phyloP scores from a whole-genome alignment of 345 rosid species.

The Salix exigua region DNA sequence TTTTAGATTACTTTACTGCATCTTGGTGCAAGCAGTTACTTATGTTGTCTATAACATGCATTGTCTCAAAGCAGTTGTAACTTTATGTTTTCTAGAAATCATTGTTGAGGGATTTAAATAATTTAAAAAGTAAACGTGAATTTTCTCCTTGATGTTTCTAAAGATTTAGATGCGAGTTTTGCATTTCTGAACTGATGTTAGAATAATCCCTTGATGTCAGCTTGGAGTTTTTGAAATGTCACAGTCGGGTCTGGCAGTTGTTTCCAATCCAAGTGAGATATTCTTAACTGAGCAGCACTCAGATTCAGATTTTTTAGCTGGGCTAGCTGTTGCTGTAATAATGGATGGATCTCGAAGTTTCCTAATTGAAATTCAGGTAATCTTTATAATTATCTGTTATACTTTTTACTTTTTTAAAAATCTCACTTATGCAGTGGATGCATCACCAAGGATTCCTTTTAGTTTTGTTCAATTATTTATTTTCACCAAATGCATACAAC shows the following conservation, averaged over 20 bases:
- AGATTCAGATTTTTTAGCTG: slow-evolving; percentile 79
- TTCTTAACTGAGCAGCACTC: slow-evolving; percentile 64
- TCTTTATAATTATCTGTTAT: not conserved
- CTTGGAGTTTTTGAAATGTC: slow-evolving; percentile 93
- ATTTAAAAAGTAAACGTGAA: not conserved
- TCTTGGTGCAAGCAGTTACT: not conserved
- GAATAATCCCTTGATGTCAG: slow-evolving; percentile 38
- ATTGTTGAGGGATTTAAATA: not conserved
- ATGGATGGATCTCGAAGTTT: slow-evolving; percentile 90
- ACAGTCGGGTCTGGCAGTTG: slow-evolving; percentile 64
- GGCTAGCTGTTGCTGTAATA: slow-evolving; percentile 81
- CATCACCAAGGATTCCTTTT: not conserved
- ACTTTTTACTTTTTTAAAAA: not conserved
- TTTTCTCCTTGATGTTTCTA: slow-evolving; percentile 4
- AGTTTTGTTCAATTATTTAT: not conserved
- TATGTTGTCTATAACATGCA: not conserved
- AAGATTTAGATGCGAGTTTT: not conserved
- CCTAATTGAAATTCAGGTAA: slow-evolving; percentile 87
- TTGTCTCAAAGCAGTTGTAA: not conserved
- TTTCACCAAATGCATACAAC: not conserved
- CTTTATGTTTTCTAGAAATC: not conserved
- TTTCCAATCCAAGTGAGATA: slow-evolving; percentile 80
- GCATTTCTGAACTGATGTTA: not conserved
- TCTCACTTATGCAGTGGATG: too few species aligned
- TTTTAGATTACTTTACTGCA: not conserved